Evolutionary conservation across 192 early-diverging fungal species (phyloP), one percentile per base, ranked within the genome.

Genomic region (Neocallimastix lanati): DNA sequence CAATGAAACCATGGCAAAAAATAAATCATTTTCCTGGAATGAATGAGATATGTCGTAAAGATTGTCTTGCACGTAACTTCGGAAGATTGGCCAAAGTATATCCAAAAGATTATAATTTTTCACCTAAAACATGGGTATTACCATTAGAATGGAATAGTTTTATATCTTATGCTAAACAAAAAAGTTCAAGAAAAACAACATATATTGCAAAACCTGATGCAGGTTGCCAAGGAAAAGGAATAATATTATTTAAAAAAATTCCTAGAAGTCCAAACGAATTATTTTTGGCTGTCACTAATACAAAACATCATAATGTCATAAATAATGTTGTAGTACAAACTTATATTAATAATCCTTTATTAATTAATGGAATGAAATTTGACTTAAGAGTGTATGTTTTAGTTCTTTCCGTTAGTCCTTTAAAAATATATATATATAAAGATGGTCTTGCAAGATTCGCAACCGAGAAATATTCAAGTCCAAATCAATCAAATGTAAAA

Each of bases 21-120:
- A 90, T 90, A 80, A 90, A 90, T 79, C 89, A 90, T 78, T 90
- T 90, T 76, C 89, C 89, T 11, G 89, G 88, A 11, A 90, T 90
- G 89, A 87, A 90, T 76, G 87, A 90, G 76, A 88, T 90, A 29
- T 90, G 89, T 77, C 84, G 87, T 29, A 90, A 90, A 78, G 86
- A 89, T 78, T 67, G 85, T 28, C 83, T 90, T 2, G 89, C 89
- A 12, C 87, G 89, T 25, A 90, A 90, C 67, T 82, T 90, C 7
- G 78, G 77, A 13, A 82, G 85, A 16, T 79, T 90, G 14, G 84
- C 85, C 12, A 80, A 86, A 0, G 35, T 83, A 25, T 86, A 89
- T 29, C 89, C 89, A 2, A 86, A 85, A 77, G 86, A 88, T 28
- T 88, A 84, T 82, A 86, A 84, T 29, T 90, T 90, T 78, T 88